Base-by-base conservation (phyloP, 306 rosid genomes). In the Heteromeles arbutifolia region DNA sequence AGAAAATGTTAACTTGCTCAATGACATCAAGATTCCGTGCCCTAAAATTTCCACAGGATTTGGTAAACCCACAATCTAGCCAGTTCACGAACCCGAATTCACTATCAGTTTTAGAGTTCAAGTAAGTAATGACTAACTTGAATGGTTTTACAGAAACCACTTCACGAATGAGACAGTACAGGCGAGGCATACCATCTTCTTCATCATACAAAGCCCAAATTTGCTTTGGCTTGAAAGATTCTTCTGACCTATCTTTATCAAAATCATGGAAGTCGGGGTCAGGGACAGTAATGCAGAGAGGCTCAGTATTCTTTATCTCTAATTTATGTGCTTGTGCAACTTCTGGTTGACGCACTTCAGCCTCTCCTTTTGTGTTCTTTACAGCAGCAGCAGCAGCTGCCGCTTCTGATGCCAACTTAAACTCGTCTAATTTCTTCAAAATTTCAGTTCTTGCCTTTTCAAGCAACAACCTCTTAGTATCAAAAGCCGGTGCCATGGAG, bases 191-290 rank as follows among this genome's bases (percentile, higher is more conserved):
- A 29, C 98, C 98, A 77, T 96, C 99, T 72, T 93, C 98, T 81
- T 96, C 99, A 59, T 96, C 99, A 78, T 96, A 96, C 65, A 96
- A 79, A 70, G 99, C 99, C 99, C 99, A 96, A 87, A 96, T 90
- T 82, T 96, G 99, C 87, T 92, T 96, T 19, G 98, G 96, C 85
- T 69, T 89, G 88, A 96, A 96, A 84, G 98, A 90, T 79, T 91
- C 90, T 84, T 96, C 99, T 19, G 97, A 85, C 73, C 99, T 89
- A 79, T 92, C 98, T 52, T 88, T 89, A 83, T 96, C 99, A 53
- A 96, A 96, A 83, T 92, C 97, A 80, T 96, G 98, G 80, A 96
- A 96, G 86, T 96, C 99, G 1, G 99, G 81, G 86, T 96, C 99
- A 58, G 99, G 99, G 68, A 96, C 98, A 22, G 74, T 88, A 31